phyloP scores from a whole-genome alignment of 177 flowering plant genomes.

The Vitis hybrid region DNA sequence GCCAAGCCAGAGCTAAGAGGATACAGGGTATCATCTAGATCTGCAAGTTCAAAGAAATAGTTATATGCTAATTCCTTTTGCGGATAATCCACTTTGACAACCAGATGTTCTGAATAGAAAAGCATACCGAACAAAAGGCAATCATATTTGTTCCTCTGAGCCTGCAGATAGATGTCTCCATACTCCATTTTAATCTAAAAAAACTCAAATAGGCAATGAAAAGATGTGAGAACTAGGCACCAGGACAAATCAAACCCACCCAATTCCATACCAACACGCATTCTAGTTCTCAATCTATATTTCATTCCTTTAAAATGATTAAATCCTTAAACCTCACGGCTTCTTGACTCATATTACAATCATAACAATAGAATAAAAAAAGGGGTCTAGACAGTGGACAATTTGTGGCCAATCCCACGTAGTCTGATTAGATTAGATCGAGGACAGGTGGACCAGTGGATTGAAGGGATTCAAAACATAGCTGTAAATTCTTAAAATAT shows the following conservation, averaged over 20 bases:
- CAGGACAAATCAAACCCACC: constrained; percentile 4
- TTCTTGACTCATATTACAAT: constrained; percentile 17
- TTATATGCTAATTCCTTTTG: background rate
- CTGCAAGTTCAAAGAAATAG: constrained; percentile 24
- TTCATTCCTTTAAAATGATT: constrained; percentile 7
- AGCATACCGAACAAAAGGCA: constrained; percentile 49
- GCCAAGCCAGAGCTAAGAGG: constrained; percentile 57
- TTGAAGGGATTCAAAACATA: background rate
- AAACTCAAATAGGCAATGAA: constrained; percentile 11
- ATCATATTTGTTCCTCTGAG: constrained; percentile 30
- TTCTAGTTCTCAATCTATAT: constrained; percentile 8
- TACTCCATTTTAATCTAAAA: constrained; percentile 31
- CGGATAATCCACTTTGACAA: background rate
- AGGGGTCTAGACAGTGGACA: constrained; percentile 1
- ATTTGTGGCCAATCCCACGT: constrained; percentile 7
- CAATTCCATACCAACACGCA: constrained; percentile 7
- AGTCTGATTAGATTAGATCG: constrained; percentile 4
- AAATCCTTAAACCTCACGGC: background rate
- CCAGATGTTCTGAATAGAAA: background rate
- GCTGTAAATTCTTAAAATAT: too few species aligned
- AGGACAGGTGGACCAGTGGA: background rate
- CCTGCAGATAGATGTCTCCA: constrained; percentile 24
- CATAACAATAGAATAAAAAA: background rate
- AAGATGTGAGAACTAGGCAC: constrained; percentile 2
- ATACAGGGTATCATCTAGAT: constrained; percentile 63